phyloP scores from a whole-genome alignment of 2,329 filamentous ascomycete genomes.

The Arthrobotrys iridis region DNA sequence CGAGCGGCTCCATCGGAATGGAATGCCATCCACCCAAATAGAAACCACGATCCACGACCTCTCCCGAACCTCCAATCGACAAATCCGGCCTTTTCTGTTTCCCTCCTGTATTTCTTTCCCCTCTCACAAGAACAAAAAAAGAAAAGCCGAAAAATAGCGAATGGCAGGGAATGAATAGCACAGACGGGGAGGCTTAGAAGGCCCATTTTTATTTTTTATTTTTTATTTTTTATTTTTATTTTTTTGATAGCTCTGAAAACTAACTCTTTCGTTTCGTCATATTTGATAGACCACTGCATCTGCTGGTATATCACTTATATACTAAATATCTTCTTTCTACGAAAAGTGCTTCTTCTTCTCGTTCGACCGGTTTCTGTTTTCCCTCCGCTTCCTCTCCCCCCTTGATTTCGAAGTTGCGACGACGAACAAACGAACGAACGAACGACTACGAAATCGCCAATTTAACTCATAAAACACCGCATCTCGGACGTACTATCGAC shows the following conservation, averaged over 20 bases:
- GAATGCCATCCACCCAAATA: conserved; percentile 32
- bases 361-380: neutral
- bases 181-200: neutral
- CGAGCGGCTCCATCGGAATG: conserved; percentile 9
- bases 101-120: neutral
- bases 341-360: neutral
- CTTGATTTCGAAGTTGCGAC: conserved; percentile 21
- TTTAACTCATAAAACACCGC: too few relatives aligned
- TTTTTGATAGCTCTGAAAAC: conserved; percentile 6
- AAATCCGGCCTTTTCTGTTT: neutral
- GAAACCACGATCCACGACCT: neutral
- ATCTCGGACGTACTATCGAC: too few relatives aligned
- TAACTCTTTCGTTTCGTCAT: conserved; percentile 1
- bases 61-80: neutral
- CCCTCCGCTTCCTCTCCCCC: neutral
- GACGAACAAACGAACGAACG: too few relatives aligned
- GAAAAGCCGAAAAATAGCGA: neutral
- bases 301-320: too few relatives aligned
- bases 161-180: neutral
- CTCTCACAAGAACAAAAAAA: too few relatives aligned
- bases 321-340: too few relatives aligned
- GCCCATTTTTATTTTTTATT: too few relatives aligned
- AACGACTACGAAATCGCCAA: too few relatives aligned
- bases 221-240: too few relatives aligned
- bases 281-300: too few relatives aligned